Evolutionary conservation across 495 filamentous ascomycete genomes (phyloP).

Genomic region (Chlorociboria aeruginascens): DNA sequence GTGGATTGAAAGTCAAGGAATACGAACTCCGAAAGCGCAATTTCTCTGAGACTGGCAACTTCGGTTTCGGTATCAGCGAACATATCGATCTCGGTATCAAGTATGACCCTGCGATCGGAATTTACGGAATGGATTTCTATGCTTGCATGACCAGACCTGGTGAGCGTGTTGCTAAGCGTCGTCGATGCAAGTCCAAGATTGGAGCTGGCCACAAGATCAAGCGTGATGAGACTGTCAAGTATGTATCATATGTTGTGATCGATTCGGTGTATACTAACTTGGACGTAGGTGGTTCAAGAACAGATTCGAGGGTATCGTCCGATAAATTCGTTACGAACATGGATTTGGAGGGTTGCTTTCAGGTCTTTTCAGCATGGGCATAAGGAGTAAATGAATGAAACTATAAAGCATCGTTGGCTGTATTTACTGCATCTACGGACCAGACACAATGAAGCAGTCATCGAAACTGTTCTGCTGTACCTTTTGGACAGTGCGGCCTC

Average conservation of each 20-base stretch:
- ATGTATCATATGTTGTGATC: constrained; percentile 41
- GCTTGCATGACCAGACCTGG: constrained; percentile 98
- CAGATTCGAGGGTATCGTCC: constrained; percentile 63
- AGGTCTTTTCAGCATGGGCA: constrained; percentile 18
- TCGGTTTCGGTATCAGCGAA: constrained; percentile 99
- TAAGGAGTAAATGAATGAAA: constrained; percentile 23
- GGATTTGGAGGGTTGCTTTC: neutral
- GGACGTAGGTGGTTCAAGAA: constrained; percentile 29
- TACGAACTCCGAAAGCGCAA: constrained; percentile 98
- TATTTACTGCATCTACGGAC: constrained; percentile 23
- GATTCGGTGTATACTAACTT: neutral
- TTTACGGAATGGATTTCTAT: constrained; percentile 99
- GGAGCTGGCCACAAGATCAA: constrained; percentile 86
- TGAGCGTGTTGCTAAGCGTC: constrained; percentile 91
- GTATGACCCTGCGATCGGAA: constrained; percentile 98
- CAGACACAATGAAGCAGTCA: constrained; percentile 29
- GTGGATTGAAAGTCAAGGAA: constrained; percentile 99
- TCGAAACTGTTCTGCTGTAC: constrained; percentile 28
- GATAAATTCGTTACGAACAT: constrained; percentile 15
- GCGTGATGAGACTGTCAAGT: constrained; percentile 88
- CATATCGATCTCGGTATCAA: constrained; percentile 99
- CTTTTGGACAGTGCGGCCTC: constrained; percentile 42
- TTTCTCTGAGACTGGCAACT: constrained; percentile 99
- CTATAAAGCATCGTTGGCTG: constrained; percentile 19
- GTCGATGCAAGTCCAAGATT: constrained; percentile 75